Evolutionary conservation across 495 filamentous ascomycete species (phyloP).

Genomic region (Xylaria longipes): DNA sequence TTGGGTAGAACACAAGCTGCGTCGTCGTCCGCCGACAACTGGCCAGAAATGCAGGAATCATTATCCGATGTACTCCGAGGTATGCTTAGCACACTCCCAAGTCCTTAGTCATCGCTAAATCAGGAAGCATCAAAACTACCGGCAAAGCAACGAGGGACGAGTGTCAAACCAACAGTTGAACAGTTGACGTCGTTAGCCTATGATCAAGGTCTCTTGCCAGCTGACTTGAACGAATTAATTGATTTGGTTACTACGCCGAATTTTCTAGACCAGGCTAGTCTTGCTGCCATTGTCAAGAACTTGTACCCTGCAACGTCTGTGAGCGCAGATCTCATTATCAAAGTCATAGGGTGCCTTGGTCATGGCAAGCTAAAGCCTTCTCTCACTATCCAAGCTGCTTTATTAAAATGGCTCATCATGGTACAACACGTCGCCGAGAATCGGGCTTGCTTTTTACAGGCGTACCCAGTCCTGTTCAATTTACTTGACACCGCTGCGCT

Average conservation of each 20-base stretch:
- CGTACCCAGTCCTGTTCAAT: constrained; percentile 83
- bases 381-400: constrained; percentile 67
- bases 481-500: constrained; percentile 81
- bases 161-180: constrained; percentile 56
- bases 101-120: constrained; percentile 15
- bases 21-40: constrained; percentile 8
- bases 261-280: constrained; percentile 76
- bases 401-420: constrained; percentile 83
- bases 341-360: constrained; percentile 75
- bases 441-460: constrained; percentile 64
- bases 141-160: constrained; percentile 52
- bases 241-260: constrained; percentile 69
- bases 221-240: constrained; percentile 66
- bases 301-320: constrained; percentile 75
- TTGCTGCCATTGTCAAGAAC: constrained; percentile 70
- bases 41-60: constrained; percentile 26
- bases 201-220: constrained; percentile 67
- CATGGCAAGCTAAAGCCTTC: constrained; percentile 80
- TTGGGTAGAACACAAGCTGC: background rate
- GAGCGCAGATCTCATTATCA: constrained; percentile 64
- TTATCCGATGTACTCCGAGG: constrained; percentile 37
- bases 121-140: constrained; percentile 55
- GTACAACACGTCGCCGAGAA: constrained; percentile 77
- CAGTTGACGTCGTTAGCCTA: constrained; percentile 60
- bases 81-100: constrained; percentile 6